phyloP scores from a whole-genome alignment of 129 eudicot species.

The Smallanthus sonchifolius region DNA sequence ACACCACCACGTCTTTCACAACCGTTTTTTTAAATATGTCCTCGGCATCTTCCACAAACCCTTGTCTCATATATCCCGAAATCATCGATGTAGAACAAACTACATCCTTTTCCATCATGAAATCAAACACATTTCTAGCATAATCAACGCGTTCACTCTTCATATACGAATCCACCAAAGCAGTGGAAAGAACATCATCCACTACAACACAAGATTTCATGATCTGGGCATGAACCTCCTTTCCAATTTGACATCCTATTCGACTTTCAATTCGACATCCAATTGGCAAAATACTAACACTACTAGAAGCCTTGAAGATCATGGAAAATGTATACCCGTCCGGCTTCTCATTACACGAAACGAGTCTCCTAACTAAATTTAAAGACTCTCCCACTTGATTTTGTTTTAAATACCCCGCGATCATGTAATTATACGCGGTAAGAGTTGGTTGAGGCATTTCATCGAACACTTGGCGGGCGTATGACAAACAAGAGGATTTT shows the following conservation, averaged over 20 bases:
- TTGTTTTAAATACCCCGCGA: slow-evolving; percentile 54
- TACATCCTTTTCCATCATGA: slow-evolving; percentile 67
- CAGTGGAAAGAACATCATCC: slow-evolving; percentile 76
- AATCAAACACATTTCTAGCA: slow-evolving; percentile 77
- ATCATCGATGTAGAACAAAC: slow-evolving; percentile 82
- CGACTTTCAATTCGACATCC: slow-evolving; percentile 6
- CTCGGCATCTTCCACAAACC: slow-evolving; percentile 63
- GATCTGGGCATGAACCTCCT: slow-evolving; percentile 75
- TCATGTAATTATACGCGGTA: slow-evolving; percentile 77
- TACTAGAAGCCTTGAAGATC: slow-evolving; percentile 66
- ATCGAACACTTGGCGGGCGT: slow-evolving; percentile 78
- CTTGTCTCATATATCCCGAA: slow-evolving; percentile 72
- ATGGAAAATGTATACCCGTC: slow-evolving; percentile 79
- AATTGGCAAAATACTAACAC: slow-evolving; percentile 11
- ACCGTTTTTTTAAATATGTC: slow-evolving; percentile 50
- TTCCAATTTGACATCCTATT: slow-evolving; percentile 34
- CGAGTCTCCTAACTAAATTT: slow-evolving; percentile 46
- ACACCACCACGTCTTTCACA: slow-evolving; percentile 80
- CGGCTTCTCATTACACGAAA: slow-evolving; percentile 43
- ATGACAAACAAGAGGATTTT: slow-evolving; percentile 47
- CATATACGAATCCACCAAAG: slow-evolving; percentile 73
- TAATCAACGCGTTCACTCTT: slow-evolving; percentile 57
- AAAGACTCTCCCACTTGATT: slow-evolving; percentile 44
- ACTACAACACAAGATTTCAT: slow-evolving; percentile 54
- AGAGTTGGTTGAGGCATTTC: slow-evolving; percentile 66